Evolutionary conservation across 345 rosid genomes (phyloP).

Genomic region (Salix viminalis): DNA sequence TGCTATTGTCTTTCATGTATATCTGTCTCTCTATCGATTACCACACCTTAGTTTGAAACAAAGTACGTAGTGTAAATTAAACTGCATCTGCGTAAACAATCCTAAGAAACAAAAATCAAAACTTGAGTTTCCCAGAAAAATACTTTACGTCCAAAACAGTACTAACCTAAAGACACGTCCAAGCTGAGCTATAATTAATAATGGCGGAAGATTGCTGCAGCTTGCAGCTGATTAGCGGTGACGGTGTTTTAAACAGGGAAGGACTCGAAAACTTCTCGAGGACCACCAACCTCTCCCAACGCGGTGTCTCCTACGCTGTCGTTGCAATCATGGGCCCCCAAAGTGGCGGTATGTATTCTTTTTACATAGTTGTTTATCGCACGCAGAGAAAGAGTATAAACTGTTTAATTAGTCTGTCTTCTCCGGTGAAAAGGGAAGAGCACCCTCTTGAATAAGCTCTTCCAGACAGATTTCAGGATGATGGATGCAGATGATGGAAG

Average conservation of each 20-base stretch:
- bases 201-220: conserved; percentile 32
- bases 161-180: no score
- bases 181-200: no score
- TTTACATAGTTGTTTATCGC: no score
- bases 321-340: conserved; percentile 93
- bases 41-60: no score
- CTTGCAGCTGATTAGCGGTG: conserved; percentile 57
- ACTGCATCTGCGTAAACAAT: no score
- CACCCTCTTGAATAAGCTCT: conserved; percentile 72
- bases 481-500: conserved; percentile 76
- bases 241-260: conserved; percentile 51
- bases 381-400: neutral
- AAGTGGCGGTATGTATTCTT: conserved; percentile 49
- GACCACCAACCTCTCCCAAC: conserved; percentile 42
- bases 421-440: conserved; percentile 50
- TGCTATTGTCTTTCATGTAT: no score
- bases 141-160: no score
- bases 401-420: no score
- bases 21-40: no score
- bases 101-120: no score
- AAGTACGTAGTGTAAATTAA: no score
- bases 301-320: conserved; percentile 79
- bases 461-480: conserved; percentile 60
- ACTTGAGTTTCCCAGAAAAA: no score
- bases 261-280: conserved; percentile 50